Percentiles rank a stretch among this genome's conserved stretches.
phyloP scores from a whole-genome alignment of 371 early-diverging fungal genomes.

The Mortierella sp. region DNA sequence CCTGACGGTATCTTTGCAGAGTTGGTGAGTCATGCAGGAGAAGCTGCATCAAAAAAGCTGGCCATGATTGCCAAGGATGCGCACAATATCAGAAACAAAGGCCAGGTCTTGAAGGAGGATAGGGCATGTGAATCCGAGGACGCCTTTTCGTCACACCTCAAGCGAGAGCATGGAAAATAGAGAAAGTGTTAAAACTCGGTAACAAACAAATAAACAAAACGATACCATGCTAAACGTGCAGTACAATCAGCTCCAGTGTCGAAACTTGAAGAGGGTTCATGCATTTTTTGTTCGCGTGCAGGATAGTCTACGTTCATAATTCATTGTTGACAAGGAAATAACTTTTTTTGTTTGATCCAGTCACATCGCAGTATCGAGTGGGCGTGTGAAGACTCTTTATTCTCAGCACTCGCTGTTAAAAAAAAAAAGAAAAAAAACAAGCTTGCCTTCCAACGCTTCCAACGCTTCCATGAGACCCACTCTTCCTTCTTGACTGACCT shows the following conservation, averaged over 20 bases:
- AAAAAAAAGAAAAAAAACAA: background rate
- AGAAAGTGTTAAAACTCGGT: background rate
- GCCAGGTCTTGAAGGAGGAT: constrained; percentile 8
- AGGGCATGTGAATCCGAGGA: too few species aligned
- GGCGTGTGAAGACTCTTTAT: background rate
- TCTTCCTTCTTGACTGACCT: too few species aligned
- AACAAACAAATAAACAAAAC: background rate
- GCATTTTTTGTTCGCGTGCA: background rate
- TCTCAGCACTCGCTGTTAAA: background rate
- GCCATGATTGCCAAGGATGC: constrained; percentile 49
- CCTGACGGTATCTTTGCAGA: constrained; percentile 67
- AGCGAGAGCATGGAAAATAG: background rate
- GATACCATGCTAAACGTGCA: too few species aligned
- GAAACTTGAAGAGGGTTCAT: too few species aligned
- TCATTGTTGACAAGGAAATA: background rate
- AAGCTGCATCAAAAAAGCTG: constrained; percentile 51
- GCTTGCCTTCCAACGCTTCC: too few species aligned
- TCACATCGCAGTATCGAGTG: background rate
- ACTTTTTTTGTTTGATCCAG: background rate
- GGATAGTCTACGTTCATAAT: background rate
- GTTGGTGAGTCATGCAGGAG: constrained; percentile 59
- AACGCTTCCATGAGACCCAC: too few species aligned
- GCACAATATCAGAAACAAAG: constrained; percentile 20
- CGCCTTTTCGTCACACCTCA: background rate
- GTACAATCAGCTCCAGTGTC: too few species aligned